A percentile compares a stretch with the other conserved stretches of the same genome.
Conservation (phyloP, 75 land plant species). For the Isoetes taiwanensis region DNA sequence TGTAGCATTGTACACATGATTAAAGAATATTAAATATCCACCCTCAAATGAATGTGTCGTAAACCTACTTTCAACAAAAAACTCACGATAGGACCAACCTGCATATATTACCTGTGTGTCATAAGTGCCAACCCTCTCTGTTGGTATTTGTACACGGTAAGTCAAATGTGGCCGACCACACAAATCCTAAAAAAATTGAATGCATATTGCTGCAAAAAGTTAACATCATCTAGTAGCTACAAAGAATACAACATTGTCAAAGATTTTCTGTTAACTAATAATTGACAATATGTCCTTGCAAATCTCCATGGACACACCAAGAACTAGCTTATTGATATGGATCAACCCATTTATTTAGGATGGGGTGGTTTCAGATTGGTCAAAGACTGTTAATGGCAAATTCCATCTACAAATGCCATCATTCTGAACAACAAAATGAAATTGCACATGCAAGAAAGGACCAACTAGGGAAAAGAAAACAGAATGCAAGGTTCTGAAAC, state of each 20-base stretch:
- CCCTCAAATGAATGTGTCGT: too few species aligned
- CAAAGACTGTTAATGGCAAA: not conserved
- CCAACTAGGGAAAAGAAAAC: not conserved
- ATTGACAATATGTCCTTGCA: not conserved
- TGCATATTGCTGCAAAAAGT: not conserved
- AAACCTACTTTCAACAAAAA: too few species aligned
- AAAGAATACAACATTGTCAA: not conserved
- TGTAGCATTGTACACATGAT: too few species aligned
- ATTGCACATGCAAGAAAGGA: not conserved
- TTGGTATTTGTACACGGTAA: conserved; percentile 59
- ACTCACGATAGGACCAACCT: not conserved
- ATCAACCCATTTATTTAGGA: too few species aligned
- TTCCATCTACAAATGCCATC: not conserved
- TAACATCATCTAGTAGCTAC: not conserved
- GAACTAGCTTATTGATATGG: too few species aligned
- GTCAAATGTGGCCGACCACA: conserved; percentile 78
- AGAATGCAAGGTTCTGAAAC: not conserved
- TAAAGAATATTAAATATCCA: too few species aligned
- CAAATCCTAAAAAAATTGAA: conserved; percentile 45
- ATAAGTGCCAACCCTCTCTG: conserved; percentile 90
- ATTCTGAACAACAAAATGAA: not conserved
- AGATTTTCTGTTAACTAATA: not conserved
- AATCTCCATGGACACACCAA: too few species aligned
- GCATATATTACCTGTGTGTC: conserved; percentile 98
- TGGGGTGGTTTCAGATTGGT: too few species aligned